Evolutionary conservation across 768 basidiomycete species (phyloP), one percentile per base, ranked within the genome.

Genomic region (Kwoniella mangroviensis): DNA sequence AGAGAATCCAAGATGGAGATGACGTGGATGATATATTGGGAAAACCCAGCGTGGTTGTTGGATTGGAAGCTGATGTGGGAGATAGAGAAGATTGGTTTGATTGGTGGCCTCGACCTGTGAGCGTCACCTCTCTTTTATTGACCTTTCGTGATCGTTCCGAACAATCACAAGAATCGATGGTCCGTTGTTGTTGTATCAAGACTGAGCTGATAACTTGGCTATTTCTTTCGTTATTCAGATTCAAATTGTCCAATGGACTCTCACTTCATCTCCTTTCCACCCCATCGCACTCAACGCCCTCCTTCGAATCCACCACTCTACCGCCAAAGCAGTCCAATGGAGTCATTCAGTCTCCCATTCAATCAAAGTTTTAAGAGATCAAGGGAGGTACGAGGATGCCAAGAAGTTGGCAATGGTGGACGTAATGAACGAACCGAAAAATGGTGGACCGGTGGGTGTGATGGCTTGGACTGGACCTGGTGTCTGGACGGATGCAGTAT

Each of bases 161-260:
- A 34, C 34, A 34, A 34, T 7, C 34, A 7, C 34, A 34, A 34
- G 34, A 34, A 34, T 34, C 6, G 34, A 34, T 34, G 6, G 34
- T 34, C 34, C 34, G 6, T 34, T 34, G 34, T 34, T 34, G 34
- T 34, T 34, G 34, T 34, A 34, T 34, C 6, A 34, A 34, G 34
- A 34, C 34, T 34, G 12, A 55, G 56, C 28, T 58, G 28, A 58
- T 58, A 34, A 28, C 15, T 58, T 15, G 34, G 34, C 34, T 34
- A 34, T 34, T 28, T 41, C 26, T 17, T 28, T 58, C 19, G 11
- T 6, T 3, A 0, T 73, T 76, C 83, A 85, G 68, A 76, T 86
- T 0, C 85, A 85, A 69, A 80, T 86, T 26, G 83, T 83, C 1
- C 86, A 86, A 72, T 86, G 86, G 86, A 86, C 85, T 1, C 79